Conservation (phyloP, 768 basidiomycete species). For the Macrolepiota dolichaula region DNA sequence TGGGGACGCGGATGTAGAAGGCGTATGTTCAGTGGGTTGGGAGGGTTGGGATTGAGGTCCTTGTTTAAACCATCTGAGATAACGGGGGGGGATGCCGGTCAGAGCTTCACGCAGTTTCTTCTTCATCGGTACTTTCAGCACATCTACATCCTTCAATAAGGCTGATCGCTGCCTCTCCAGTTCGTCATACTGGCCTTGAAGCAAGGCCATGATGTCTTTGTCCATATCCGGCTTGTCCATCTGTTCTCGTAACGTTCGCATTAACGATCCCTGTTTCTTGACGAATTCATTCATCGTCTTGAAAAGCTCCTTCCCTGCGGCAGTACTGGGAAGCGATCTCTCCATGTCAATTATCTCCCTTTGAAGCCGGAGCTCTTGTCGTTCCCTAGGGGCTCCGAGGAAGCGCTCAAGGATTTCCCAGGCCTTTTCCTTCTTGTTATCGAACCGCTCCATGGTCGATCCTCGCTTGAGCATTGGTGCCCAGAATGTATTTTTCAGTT, state of each 20-base stretch:
- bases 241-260: conserved; percentile 4
- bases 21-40: background rate
- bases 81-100: background rate
- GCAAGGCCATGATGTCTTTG: background rate
- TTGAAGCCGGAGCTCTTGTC: conserved; percentile 14
- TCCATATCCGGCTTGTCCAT: background rate
- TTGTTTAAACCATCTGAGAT: background rate
- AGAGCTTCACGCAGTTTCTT: background rate
- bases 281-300: conserved; percentile 22
- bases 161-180: background rate
- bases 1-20: background rate
- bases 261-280: conserved; percentile 18
- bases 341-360: conserved; percentile 20
- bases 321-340: conserved; percentile 20
- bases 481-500: conserved; percentile 16
- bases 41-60: background rate
- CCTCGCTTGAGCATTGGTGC: conserved; percentile 13
- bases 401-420: conserved; percentile 7
- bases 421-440: background rate
- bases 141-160: background rate
- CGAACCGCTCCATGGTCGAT: background rate
- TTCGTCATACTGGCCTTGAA: background rate
- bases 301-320: conserved; percentile 21
- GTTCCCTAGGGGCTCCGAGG: background rate
- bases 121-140: background rate